Percentiles rank a stretch among this genome's conserved stretches.
phyloP scores from a whole-genome alignment of 352 stramenopile genomes.

The Globisporangium polare region DNA sequence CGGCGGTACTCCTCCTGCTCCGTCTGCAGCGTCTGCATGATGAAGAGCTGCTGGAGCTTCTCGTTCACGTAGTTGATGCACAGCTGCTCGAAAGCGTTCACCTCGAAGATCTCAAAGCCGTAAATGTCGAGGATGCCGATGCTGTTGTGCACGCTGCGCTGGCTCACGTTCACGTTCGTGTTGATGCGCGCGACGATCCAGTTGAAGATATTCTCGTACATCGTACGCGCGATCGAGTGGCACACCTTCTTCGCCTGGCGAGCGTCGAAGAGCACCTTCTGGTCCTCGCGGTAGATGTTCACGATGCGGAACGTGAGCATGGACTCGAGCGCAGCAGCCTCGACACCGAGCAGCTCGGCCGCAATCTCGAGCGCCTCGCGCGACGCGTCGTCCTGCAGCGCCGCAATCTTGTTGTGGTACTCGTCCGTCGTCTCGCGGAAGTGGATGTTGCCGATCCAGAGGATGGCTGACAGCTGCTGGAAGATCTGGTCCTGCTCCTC shows the following conservation, averaged over 20 bases:
- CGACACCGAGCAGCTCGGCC: slow-evolving; percentile 60
- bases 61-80: slow-evolving; percentile 92
- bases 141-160: slow-evolving; percentile 60
- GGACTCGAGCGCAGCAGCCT: slow-evolving; percentile 54
- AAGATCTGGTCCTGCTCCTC: slow-evolving; percentile 75
- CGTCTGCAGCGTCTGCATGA: slow-evolving; percentile 73
- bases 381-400: slow-evolving; percentile 54
- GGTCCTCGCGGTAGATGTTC: slow-evolving; percentile 76
- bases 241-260: slow-evolving; percentile 78
- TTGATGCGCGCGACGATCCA: slow-evolving; percentile 88
- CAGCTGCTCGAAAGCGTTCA: slow-evolving; percentile 89
- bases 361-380: slow-evolving; percentile 53
- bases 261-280: slow-evolving; percentile 71
- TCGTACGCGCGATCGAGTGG: slow-evolving; percentile 79
- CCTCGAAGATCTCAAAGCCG: slow-evolving; percentile 88
- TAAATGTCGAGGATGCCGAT: slow-evolving; percentile 91
- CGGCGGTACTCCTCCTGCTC: slow-evolving; percentile 78
- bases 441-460: slow-evolving; percentile 82
- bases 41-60: slow-evolving; percentile 87
- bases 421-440: slow-evolving; percentile 76
- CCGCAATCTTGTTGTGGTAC: slow-evolving; percentile 63
- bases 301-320: slow-evolving; percentile 76
- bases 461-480: slow-evolving; percentile 71
- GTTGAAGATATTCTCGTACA: slow-evolving; percentile 91
- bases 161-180: slow-evolving; percentile 68